Base-by-base conservation (phyloP, 192 early-diverging fungal species). In the Coemansia sp. region DNA sequence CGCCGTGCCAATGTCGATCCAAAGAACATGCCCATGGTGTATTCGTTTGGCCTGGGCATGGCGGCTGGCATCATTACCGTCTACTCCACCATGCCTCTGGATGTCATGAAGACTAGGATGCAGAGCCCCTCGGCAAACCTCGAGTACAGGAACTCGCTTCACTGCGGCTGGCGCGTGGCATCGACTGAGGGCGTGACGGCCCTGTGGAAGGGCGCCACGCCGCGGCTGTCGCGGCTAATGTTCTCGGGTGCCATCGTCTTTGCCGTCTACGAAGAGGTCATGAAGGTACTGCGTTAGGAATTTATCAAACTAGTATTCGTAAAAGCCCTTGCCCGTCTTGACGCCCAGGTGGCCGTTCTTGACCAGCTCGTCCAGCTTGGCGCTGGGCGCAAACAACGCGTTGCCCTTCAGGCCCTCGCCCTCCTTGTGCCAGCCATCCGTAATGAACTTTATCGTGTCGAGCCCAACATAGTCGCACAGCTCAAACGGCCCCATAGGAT, bases 51-150 rank as follows among this genome's bases (percentile, higher is more conserved):
- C 7, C 82, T 86, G 39, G 95, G 95, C 19, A 85, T 87, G 40
- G 65, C 84, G 42, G 92, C 92, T 0, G 96, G 92, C 10, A 87
- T 84, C 40, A 80, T 98, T 17, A 99, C 92, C 1, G 93, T 96
- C 0, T 99, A 95, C 55, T 73, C 86, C 0, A 99, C 96, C 2
- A 96, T 96, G 93, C 93, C 93, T 9, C 60, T 98, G 14, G 95
- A 98, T 68, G 91, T 93, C n/a, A 78, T 95, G 47, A 98, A 98
- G 69, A 99, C 96, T 9, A 83, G 87, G 46, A 91, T 96, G 90
- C 96, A 99, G 64, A 81, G 80, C n/a, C 63, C 86, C 8, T 74
- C 86, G 26, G 91, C 87, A 2, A 55, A 65, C 9, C 50, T 54
- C 8, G 67, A 86, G 30, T 93, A 96, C 50, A 66, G 64, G 21